phyloP scores from a whole-genome alignment of 257 asterid species.

The Rubia yunnanensis region DNA sequence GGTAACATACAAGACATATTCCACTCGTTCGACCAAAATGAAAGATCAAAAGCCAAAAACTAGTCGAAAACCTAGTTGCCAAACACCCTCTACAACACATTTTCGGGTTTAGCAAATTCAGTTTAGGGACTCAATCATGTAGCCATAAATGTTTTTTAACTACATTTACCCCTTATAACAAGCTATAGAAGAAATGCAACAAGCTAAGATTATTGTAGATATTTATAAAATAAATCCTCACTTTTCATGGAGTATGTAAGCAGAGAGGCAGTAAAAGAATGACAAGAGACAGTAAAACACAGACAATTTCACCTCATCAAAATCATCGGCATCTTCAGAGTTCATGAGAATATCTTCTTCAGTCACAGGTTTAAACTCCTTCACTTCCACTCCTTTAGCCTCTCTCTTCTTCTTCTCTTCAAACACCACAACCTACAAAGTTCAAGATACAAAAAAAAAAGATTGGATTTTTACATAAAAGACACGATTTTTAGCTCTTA shows the following conservation, averaged over 20 bases:
- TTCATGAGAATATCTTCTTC: slow-evolving; percentile 16
- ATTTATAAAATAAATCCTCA: background rate
- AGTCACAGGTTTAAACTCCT: slow-evolving; percentile 17
- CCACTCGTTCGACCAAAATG: too few species aligned
- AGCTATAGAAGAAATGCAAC: background rate
- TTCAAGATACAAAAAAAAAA: background rate
- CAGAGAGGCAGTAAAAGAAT: too few species aligned
- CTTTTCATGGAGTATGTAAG: too few species aligned
- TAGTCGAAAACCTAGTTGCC: too few species aligned
- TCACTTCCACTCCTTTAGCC: slow-evolving; percentile 18
- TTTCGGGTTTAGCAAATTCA: background rate
- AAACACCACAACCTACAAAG: slow-evolving; percentile 49
- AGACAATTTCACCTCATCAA: slow-evolving; percentile 27
- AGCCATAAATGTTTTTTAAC: too few species aligned
- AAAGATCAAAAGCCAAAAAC: too few species aligned
- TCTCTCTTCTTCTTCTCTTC: slow-evolving; percentile 35
- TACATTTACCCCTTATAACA: background rate
- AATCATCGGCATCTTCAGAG: slow-evolving; percentile 29
- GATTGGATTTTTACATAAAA: background rate
- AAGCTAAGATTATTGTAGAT: background rate
- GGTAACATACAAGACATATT: too few species aligned
- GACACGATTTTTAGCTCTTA: background rate
- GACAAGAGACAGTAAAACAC: background rate
- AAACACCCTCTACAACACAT: too few species aligned
- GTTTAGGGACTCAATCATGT: background rate